Conservation (phyloP, 768 basidiomycete species). For the Leccinum subgranulosum region DNA sequence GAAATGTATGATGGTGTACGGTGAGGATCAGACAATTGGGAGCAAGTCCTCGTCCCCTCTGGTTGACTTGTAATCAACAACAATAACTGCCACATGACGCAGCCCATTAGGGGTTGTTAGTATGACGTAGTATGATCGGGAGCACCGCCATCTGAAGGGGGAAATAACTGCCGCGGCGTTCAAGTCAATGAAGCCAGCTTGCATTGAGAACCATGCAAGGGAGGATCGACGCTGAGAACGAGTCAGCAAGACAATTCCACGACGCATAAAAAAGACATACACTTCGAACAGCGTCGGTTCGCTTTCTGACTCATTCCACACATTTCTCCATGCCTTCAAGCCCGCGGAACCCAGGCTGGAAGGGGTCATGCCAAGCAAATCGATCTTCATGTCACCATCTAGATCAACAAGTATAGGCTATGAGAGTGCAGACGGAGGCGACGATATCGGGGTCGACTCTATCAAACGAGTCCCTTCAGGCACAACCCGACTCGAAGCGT, state of each 20-base stretch:
- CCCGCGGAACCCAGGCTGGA: conserved; percentile 33
- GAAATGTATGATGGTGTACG: too few relatives aligned
- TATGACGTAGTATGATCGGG: too few relatives aligned
- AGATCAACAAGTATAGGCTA: conserved; percentile 89
- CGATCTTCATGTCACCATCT: conserved; percentile 86
- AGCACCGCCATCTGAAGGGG: too few relatives aligned
- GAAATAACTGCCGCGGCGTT: conserved; percentile 57
- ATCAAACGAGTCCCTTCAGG: background rate
- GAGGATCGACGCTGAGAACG: conserved; percentile 49
- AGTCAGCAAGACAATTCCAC: conserved; percentile 3
- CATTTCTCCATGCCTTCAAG: conserved; percentile 77
- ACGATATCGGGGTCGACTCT: conserved; percentile 39
- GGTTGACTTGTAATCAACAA: background rate
- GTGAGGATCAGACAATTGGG: too few relatives aligned
- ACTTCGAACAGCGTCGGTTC: conserved; percentile 58
- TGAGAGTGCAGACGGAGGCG: conserved; percentile 62
- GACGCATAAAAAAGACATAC: conserved; percentile 40
- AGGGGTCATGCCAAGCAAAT: conserved; percentile 70
- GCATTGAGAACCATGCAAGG: conserved; percentile 66
- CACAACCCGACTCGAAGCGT: background rate
- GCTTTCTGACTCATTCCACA: conserved; percentile 60
- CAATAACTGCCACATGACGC: too few relatives aligned
- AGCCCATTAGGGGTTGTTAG: too few relatives aligned
- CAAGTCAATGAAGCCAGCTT: conserved; percentile 81
- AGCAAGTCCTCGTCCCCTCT: too few relatives aligned